Evolutionary conservation across 352 stramenopile genomes (phyloP), one percentile per base, ranked within the genome.

Genomic region (Phytophthora litchii): DNA sequence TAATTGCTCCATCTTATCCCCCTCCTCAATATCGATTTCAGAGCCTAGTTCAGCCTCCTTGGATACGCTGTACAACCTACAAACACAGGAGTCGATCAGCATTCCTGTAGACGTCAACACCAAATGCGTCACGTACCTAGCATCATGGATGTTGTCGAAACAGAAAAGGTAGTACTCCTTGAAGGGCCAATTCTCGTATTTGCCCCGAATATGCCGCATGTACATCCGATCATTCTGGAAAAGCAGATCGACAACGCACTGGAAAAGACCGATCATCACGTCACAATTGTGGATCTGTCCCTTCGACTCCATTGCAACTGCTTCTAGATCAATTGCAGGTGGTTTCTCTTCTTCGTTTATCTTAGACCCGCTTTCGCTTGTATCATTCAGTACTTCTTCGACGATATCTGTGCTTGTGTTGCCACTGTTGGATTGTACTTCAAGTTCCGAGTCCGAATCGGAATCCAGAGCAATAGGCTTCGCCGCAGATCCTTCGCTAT

Each of bases 401-500:
- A 56, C 36, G 16, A 41, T 55, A n/a, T 49, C 29, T 23, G 20
- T 70, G 12, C 3, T 44, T 3, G 11, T n/a, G 16, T 27, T 27
- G 23, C 23, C 5, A 27, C 11, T 51, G 34, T 37, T n/a, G 3
- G 42, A 12, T 14, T 63, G 38, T 12, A 34, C 49, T 56, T 67
- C 54, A 3, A 29, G 21, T 6, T 78, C 74, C 7, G 56, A 54
- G 1, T 78, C 74, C 3, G 76, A 80, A 40, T 83, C 76, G 7
- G 74, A 76, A 27, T 83, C 76, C 40, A 86, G 43, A 7, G 77
- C 47, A 58, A 86, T 86, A 34, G 76, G 76, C 31, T 83, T 67
- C 14, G 64, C 53, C n/a, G 72, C 76, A 7, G 74, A 75, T 20
- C 64, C 67, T 46, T 72, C 61, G 8, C 37, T 70, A 21, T 32